Evolutionary conservation across 441 rosid species (phyloP).

Genomic region (Iberis amara): DNA sequence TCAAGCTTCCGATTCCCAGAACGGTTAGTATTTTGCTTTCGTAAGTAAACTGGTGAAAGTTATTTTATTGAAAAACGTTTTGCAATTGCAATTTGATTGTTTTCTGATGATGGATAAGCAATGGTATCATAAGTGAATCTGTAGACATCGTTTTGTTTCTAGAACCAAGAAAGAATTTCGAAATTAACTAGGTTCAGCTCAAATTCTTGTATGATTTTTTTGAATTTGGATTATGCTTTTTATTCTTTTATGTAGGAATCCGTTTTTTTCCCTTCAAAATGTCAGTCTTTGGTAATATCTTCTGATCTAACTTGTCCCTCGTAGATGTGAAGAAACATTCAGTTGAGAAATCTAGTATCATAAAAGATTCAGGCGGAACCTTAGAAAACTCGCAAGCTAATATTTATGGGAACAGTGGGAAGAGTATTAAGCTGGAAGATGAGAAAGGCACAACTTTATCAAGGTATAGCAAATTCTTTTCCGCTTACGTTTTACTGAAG

Average conservation of each 20-base stretch:
- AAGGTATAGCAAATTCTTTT: constrained; percentile 42
- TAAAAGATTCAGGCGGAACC: constrained; percentile 32
- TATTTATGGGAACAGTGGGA: constrained; percentile 31
- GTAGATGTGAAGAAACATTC: constrained; percentile 42
- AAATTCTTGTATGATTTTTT: not conserved
- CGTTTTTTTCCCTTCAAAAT: not conserved
- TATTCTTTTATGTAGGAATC: not conserved
- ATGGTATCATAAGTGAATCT: too few relatives aligned
- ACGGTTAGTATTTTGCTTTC: constrained; percentile 32
- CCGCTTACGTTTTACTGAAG: constrained; percentile 12
- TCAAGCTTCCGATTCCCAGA: constrained; percentile 11
- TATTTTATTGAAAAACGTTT: constrained; percentile 12
- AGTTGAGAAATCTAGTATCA: constrained; percentile 28
- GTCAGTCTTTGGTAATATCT: not conserved
- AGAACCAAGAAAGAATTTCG: too few relatives aligned
- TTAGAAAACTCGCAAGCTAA: constrained; percentile 30
- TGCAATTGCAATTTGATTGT: not conserved
- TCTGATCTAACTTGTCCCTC: too few relatives aligned
- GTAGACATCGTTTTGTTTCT: too few relatives aligned
- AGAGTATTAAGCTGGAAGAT: constrained; percentile 30
- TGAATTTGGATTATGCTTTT: not conserved
- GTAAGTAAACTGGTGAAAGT: too few relatives aligned
- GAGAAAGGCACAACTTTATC: constrained; percentile 29
- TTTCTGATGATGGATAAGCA: not conserved
- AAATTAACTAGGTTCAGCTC: too few relatives aligned